Evolutionary conservation across 2,329 filamentous ascomycete genomes (phyloP).

Genomic region (Paecilomyces sp.): DNA sequence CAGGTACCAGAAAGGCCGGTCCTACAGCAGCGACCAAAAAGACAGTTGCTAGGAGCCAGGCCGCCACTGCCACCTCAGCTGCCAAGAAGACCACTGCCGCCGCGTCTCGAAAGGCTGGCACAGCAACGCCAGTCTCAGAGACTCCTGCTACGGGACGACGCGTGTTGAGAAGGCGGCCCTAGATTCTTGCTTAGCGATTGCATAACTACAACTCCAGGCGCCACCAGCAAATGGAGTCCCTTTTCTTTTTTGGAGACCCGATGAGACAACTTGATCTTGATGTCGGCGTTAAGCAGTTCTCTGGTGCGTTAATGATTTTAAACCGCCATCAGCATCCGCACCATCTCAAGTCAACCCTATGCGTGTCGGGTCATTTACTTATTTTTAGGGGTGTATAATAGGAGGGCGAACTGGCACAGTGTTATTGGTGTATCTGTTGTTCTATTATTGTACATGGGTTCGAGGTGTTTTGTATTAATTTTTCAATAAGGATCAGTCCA

Average conservation of each 20-base stretch:
- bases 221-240: neutral
- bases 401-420: neutral
- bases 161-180: conserved; percentile 34
- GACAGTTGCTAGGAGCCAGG: conserved; percentile 19
- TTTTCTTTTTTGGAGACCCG: neutral
- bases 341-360: neutral
- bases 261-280: neutral
- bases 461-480: neutral
- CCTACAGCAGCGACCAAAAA: conserved; percentile 23
- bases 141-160: conserved; percentile 26
- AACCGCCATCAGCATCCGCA: neutral
- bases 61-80: conserved; percentile 22
- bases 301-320: neutral
- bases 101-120: neutral
- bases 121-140: conserved; percentile 29
- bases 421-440: neutral
- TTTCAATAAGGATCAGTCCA: neutral
- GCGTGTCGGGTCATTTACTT: neutral
- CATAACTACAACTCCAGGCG: neutral
- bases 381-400: neutral
- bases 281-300: neutral
- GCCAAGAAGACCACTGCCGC: conserved; percentile 28
- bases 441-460: neutral
- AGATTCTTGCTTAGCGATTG: conserved; percentile 3
- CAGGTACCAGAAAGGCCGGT: conserved; percentile 23